These are phyloP conservation scores for Neonectria sp. DNA, from an alignment of 2,329 filamentous ascomycete species.

Conservation along the genomic window DNA sequence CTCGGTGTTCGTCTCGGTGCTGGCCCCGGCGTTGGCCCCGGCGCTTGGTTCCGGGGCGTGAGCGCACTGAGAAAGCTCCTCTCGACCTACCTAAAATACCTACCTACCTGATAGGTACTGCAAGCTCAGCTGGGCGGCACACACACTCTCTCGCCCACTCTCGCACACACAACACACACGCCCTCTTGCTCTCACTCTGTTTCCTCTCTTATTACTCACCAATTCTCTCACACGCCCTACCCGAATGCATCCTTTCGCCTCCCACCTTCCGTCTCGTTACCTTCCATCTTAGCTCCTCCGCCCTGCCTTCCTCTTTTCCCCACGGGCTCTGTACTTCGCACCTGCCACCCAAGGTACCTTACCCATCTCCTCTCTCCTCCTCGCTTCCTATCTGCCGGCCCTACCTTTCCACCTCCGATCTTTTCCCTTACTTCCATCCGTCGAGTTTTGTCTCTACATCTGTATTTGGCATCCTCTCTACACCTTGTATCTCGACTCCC, in stretches of 20 bases:
- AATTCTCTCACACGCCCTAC: slow-evolving; percentile 42
- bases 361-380: slow-evolving; percentile 30
- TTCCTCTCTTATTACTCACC: slow-evolving; percentile 39
- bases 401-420: slow-evolving; percentile 31
- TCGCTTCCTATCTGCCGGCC: slow-evolving; percentile 33
- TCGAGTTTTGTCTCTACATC: slow-evolving; percentile 25
- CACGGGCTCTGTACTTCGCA: slow-evolving; percentile 28
- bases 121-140: slow-evolving; percentile 31
- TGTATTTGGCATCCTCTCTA: slow-evolving; percentile 13
- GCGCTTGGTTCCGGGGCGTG: slow-evolving; percentile 23
- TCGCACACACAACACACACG: slow-evolving; percentile 13
- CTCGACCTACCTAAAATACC: not conserved
- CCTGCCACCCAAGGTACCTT: slow-evolving; percentile 16
- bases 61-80: slow-evolving; percentile 29
- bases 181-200: slow-evolving; percentile 30
- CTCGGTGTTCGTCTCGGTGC: slow-evolving; percentile 21
- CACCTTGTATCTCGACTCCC: slow-evolving; percentile 12
- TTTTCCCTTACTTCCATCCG: slow-evolving; percentile 27
- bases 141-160: slow-evolving; percentile 11
- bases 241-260: slow-evolving; percentile 48
- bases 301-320: slow-evolving; percentile 38
- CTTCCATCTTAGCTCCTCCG: slow-evolving; percentile 38
- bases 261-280: slow-evolving; percentile 44
- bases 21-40: slow-evolving; percentile 21
- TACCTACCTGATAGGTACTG: slow-evolving; percentile 12